Percentiles rank a stretch among this genome's conserved stretches.
Evolutionary conservation across 345 rosid species (phyloP).

Genomic region (Eucalyptus microcorys): DNA sequence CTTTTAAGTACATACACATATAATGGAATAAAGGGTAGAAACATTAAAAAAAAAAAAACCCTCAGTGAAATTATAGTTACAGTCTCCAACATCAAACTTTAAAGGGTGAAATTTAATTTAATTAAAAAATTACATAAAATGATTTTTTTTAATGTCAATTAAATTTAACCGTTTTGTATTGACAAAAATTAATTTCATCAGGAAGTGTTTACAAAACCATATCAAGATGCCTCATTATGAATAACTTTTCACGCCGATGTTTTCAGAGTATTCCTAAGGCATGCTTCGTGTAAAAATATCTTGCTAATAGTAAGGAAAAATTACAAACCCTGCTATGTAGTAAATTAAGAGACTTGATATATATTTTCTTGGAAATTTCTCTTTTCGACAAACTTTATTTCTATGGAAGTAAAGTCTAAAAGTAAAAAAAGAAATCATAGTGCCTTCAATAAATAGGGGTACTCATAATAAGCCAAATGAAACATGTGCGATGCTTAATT

Average conservation of each 20-base stretch:
- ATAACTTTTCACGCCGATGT: not conserved
- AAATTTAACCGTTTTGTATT: not conserved
- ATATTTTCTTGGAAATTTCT: not conserved
- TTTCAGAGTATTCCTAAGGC: not conserved
- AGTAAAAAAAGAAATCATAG: not conserved
- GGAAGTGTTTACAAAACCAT: too few relatives aligned
- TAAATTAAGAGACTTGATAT: not conserved
- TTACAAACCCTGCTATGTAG: not conserved
- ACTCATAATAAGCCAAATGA: too few relatives aligned
- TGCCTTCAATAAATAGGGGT: not conserved
- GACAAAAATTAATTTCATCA: not conserved
- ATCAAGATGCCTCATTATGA: not conserved
- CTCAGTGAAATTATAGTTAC: not conserved
- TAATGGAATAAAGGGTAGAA: not conserved
- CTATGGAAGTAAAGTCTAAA: not conserved
- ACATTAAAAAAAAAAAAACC: too few relatives aligned
- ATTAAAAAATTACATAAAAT: too few relatives aligned
- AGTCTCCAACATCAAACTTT: not conserved
- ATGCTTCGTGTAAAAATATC: not conserved
- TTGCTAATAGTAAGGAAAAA: not conserved
- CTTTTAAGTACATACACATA: not conserved
- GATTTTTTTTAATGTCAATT: not conserved
- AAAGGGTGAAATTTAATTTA: not conserved
- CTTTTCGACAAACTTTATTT: too few relatives aligned
- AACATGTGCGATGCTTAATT: not conserved